Conservation (phyloP, 768 basidiomycete genomes). For the Hygrophorus pudorinus region DNA sequence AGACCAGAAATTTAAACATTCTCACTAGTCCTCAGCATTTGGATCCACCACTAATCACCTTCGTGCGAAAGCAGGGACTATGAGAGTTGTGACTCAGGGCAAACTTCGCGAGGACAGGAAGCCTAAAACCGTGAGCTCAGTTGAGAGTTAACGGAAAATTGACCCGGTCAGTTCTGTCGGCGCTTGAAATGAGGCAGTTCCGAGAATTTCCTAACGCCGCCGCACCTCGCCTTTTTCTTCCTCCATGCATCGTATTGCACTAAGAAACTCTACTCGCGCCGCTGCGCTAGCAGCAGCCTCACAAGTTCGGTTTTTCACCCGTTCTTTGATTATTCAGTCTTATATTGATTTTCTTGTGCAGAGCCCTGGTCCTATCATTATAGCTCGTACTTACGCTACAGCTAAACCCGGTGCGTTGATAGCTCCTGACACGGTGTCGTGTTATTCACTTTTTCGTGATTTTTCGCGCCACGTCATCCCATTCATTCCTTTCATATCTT, state of each 20-base stretch:
- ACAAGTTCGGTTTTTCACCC: constrained; percentile 36
- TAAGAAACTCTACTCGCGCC: constrained; percentile 76
- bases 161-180: too few species aligned
- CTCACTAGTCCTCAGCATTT: too few species aligned
- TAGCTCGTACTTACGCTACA: constrained; percentile 86
- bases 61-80: too few species aligned
- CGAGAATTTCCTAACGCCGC: neutral
- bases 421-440: too few species aligned
- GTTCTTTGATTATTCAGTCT: constrained; percentile 16
- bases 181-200: too few species aligned
- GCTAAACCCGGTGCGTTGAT: constrained; percentile 83
- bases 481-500: constrained; percentile 11
- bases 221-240: constrained; percentile 33
- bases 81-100: too few species aligned
- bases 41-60: too few species aligned
- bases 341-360: constrained; percentile 16
- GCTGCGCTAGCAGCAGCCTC: constrained; percentile 58
- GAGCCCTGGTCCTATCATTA: constrained; percentile 40
- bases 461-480: constrained; percentile 10
- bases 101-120: too few species aligned
- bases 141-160: too few species aligned
- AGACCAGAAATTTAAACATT: too few species aligned
- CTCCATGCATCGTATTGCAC: constrained; percentile 74
- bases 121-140: too few species aligned
- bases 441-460: constrained; percentile 3